Base-by-base conservation (phyloP, 2,329 filamentous ascomycete genomes). In the Colletotrichum coccodes region DNA sequence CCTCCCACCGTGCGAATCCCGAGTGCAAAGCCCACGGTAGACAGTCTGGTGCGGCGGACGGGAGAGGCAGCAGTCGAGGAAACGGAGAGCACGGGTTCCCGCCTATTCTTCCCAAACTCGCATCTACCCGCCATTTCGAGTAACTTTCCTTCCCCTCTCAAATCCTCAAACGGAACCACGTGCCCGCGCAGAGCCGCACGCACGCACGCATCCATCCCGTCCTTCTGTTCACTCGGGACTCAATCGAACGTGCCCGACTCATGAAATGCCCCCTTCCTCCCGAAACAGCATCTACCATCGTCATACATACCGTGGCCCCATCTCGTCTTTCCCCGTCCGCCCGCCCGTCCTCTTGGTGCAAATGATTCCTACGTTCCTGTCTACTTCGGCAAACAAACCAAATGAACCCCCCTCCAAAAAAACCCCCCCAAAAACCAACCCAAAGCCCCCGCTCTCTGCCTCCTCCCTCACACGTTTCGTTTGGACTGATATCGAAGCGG, bases 381-480 rank as follows among this genome's bases (percentile, higher is more conserved):
- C 23, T 12, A 16, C 38, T 6, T 44, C 26, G 28, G 28, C 54
- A 34, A 32, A n/a, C 6, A 6, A 16, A 44, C 38, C 28, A 57
- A n/a, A n/a, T n/a, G n/a, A n/a, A n/a, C n/a, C 38, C 38, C 16
- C 28, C 14, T 16, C 34, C 28, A 44, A 32, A 16, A n/a, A 18
- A n/a, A 14, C 50, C 26, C 14, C 11, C n/a, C 32, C 50, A 16
- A n/a, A 18, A n/a, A 14, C 50, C 26, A 14, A 9, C n/a, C 32
- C 50, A n/a, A 18, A n/a, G 11, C 50, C 26, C 14, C 11, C n/a
- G n/a, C 50, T 18, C 14, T 54, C 4, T 11, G 12, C 21, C 6
- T 23, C 44, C 30, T 26, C 21, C 61, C 61, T 60, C 65, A 70
- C 63, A 70, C 26, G 67, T 67, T 70, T 70, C 52, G 67, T 70